A percentile compares a stretch with the other conserved stretches of the same genome.
These are phyloP conservation scores for Fistulifera pelliculosa DNA, from an alignment of 108 stramenopile genomes.

Conservation along the genomic window DNA sequence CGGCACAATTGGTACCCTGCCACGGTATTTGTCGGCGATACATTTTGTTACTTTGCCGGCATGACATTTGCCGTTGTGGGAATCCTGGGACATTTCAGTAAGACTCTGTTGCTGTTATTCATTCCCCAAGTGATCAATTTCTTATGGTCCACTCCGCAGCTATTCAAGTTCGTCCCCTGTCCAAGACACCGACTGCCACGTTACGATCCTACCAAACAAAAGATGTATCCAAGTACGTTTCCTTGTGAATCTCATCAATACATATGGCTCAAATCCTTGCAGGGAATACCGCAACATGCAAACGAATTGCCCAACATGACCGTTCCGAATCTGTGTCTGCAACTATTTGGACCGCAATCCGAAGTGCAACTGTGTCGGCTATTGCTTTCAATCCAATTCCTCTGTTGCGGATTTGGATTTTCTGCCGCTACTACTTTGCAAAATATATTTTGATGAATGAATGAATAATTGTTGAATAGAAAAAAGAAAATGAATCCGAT, in stretches of 20 bases:
- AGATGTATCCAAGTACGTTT: conserved; percentile 80
- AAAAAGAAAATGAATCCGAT: too few species aligned
- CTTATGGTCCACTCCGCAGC: conserved; percentile 89
- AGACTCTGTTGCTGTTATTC: conserved; percentile 93
- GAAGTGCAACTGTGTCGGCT: conserved; percentile 69
- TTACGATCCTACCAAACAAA: conserved; percentile 66
- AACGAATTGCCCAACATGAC: conserved; percentile 85
- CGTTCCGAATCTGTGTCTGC: conserved; percentile 83
- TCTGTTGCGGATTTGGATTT: conserved; percentile 59
- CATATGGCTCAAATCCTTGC: conserved; percentile 26
- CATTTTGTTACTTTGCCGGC: conserved; percentile 97
- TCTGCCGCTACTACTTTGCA: conserved; percentile 63
- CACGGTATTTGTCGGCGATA: conserved; percentile 95
- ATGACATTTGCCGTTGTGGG: conserved; percentile 98
- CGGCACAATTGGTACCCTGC: conserved; percentile 95
- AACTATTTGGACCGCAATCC: conserved; percentile 81
- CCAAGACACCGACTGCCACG: conserved; percentile 93
- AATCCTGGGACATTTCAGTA: conserved; percentile 94
- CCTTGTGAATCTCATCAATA: conserved; percentile 26
- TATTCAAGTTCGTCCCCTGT: conserved; percentile 92
- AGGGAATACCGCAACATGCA: conserved; percentile 4
- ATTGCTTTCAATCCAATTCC: conserved; percentile 73
- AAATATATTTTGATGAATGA: conserved; percentile 52
- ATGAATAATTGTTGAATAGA: too few species aligned
- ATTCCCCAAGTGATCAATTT: conserved; percentile 97